A percentile compares a stretch with the other conserved stretches of the same genome.
Conservation (phyloP, 139 green algal genomes). For the Volvox reticuliferus region DNA sequence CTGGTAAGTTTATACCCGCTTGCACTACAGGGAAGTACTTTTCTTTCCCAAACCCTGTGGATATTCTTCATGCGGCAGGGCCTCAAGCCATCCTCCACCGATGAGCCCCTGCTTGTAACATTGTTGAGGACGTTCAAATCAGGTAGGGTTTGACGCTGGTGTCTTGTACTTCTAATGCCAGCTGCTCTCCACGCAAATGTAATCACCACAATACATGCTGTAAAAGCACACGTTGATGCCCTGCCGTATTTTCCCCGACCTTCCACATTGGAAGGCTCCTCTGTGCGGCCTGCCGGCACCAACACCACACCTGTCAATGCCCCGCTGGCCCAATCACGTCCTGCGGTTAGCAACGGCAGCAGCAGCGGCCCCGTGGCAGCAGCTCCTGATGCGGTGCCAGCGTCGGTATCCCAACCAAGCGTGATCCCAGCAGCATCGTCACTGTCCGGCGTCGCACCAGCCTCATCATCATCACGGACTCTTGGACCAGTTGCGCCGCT, state of each 20-base stretch:
- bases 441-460: not conserved
- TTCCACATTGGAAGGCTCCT: not conserved
- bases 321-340: not conserved
- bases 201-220: not conserved
- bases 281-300: not conserved
- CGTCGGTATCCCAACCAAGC: not conserved
- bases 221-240: not conserved
- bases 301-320: not conserved
- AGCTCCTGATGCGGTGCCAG: not conserved
- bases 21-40: not conserved
- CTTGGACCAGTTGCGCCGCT: not conserved
- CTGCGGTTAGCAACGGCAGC: not conserved
- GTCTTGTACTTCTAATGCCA: no score
- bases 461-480: not conserved
- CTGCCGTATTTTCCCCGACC: not conserved
- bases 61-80: not conserved
- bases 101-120: slow-evolving; percentile 36
- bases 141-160: not conserved
- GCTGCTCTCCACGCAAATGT: not conserved
- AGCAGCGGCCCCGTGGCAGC: not conserved
- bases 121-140: slow-evolving; percentile 15
- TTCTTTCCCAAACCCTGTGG: not conserved
- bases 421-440: not conserved
- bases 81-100: not conserved
- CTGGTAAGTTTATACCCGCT: not conserved